Evolutionary conservation across 345 rosid species (phyloP), one percentile per base, ranked within the genome.

Genomic region (Microthlaspi erraticum): DNA sequence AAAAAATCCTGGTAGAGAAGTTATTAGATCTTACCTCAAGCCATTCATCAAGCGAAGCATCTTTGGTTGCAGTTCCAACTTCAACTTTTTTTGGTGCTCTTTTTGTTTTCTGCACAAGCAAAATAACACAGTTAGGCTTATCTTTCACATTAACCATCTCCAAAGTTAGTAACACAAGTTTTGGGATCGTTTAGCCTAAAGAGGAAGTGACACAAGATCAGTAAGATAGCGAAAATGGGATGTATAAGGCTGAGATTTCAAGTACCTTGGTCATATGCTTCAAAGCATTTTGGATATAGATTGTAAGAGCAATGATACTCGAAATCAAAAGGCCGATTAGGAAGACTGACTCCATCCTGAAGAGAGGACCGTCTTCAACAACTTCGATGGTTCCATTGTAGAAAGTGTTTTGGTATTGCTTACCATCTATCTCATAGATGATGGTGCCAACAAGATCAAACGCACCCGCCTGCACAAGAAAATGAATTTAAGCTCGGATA

Each of bases 351-450:
- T 94, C 99, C 52, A 88, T 75, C 72, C 88, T 89, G 54, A 91
- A 67, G 73, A 91, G 83, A 54, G 86, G 87, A 33, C 95, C 96
- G 33, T 82, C 78, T 72, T 94, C 99, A 48, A 88, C 81, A 66
- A 91, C 96, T 83, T 94, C 99, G n/a, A 94, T 71, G 66, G 98
- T 89, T 67, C 92, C 95, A 70, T 91, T 94, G 71, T 85, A 87
- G 77, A 89, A 91, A 29, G 79, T 80, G 77, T 77, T 91, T 66
- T 87, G 85, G 76, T 83, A 89, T 18, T 92, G 90, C 51, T 86
- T 83, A 73, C 88, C 90, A 77, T 89, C 91, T 43, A 94, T 81
- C 73, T 91, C 92, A 48, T 88, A 91, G 17, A 89, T 38, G 56
- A 94, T 82, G 37, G 86, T 82, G 32, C 93, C 99, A 66, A 89